Evolutionary conservation across 805 yeast genomes (phyloP).

Genomic region (Starmerella bombi): DNA sequence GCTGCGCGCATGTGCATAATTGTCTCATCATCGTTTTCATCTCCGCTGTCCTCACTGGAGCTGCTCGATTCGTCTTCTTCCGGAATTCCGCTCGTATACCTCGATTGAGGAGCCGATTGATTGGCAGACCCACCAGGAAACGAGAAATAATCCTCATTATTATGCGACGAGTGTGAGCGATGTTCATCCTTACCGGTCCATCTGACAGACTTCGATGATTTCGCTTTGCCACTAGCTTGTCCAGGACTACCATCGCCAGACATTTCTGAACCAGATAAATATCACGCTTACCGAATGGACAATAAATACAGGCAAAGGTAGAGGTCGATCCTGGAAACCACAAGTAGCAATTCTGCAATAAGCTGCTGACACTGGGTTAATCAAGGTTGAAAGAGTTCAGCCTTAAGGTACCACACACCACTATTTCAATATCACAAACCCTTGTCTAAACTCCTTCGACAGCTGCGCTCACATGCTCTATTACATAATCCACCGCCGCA

Average conservation of each 20-base stretch:
- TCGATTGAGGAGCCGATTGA: neutral
- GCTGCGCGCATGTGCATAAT: constrained; percentile 10
- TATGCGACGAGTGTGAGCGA: neutral
- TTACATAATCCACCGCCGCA: too few species aligned
- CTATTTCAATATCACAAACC: too few species aligned
- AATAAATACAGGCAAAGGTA: too few species aligned
- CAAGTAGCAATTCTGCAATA: too few species aligned
- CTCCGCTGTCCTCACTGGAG: constrained; percentile 2
- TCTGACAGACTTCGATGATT: constrained; percentile 12
- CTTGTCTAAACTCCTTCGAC: too few species aligned
- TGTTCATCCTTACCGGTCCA: constrained; percentile 15
- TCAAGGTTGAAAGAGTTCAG: too few species aligned
- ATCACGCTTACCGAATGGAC: too few species aligned
- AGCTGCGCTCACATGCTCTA: too few species aligned
- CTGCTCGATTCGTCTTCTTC: constrained; percentile 1
- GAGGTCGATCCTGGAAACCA: too few species aligned
- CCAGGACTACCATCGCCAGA: neutral
- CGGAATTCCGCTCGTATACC: neutral
- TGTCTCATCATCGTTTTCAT: constrained; percentile 8
- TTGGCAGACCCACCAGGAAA: constrained; percentile 16
- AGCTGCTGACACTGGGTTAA: too few species aligned
- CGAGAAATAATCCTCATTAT: constrained; percentile 12
- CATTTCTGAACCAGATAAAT: too few species aligned
- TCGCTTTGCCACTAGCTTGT: neutral
- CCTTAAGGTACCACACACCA: too few species aligned